Conservation (phyloP, 192 early-diverging fungal species). For the Cetraspora pellucida region DNA sequence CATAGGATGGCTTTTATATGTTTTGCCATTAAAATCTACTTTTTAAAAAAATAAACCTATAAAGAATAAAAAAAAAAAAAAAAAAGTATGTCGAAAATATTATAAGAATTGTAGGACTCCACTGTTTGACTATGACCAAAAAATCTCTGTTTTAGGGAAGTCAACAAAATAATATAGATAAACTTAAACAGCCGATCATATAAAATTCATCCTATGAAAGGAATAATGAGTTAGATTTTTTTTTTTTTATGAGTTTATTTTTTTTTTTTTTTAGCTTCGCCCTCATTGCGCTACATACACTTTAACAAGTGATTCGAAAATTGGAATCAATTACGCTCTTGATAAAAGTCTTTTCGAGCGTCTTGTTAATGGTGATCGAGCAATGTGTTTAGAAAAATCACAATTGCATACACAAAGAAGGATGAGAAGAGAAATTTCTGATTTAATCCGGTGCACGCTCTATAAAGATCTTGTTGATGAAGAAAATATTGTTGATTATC, state of each 20-base stretch:
- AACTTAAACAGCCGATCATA: no score
- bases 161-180: no score
- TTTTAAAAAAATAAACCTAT: no score
- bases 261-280: background rate
- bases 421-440: constrained; percentile 54
- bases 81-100: no score
- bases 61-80: no score
- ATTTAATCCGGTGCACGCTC: constrained; percentile 49
- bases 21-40: no score
- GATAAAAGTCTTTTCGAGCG: constrained; percentile 52
- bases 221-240: no score
- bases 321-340: constrained; percentile 43
- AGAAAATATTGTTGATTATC: constrained; percentile 16
- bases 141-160: no score
- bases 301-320: constrained; percentile 34
- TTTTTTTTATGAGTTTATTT: background rate
- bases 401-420: constrained; percentile 44
- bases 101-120: no score
- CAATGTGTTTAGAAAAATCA: background rate
- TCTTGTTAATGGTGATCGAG: background rate
- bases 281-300: background rate
- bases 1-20: no score
- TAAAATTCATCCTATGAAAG: no score
- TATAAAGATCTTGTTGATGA: constrained; percentile 52
- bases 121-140: no score